These are phyloP conservation scores for Suhomyces faveliae DNA, from an alignment of 805 yeast genomes.

Conservation along the genomic window DNA sequence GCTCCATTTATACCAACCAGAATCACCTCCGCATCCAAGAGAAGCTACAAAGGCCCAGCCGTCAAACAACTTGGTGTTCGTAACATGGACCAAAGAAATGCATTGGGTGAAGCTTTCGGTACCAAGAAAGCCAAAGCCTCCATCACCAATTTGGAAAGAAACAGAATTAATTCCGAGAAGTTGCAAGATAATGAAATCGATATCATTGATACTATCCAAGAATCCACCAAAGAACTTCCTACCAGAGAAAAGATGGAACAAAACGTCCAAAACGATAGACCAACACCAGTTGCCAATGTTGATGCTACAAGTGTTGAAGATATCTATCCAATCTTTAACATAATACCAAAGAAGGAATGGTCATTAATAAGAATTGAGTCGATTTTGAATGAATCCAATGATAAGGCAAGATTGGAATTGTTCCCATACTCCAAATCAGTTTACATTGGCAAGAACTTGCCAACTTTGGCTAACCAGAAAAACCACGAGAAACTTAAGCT, in stretches of 20 bases:
- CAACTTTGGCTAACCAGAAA: conserved; percentile 34
- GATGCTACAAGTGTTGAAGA: conserved; percentile 84
- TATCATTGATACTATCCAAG: conserved; percentile 76
- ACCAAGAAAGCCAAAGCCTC: conserved; percentile 95
- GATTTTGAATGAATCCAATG: conserved; percentile 51
- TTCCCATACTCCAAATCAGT: conserved; percentile 64
- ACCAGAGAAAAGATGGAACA: conserved; percentile 60
- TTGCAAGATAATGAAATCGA: conserved; percentile 73
- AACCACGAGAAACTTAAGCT: conserved; percentile 62
- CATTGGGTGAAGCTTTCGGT: conserved; percentile 94
- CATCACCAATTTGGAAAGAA: conserved; percentile 73
- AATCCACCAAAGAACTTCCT: conserved; percentile 72
- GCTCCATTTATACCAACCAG: conserved; percentile 61
- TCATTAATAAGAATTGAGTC: conserved; percentile 60
- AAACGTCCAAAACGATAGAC: conserved; percentile 64
- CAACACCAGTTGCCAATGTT: conserved; percentile 73
- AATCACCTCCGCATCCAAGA: conserved; percentile 61
- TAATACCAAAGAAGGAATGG: conserved; percentile 70
- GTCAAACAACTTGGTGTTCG: conserved; percentile 55
- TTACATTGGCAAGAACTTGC: conserved; percentile 51
- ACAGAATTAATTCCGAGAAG: conserved; percentile 81
- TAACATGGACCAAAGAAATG: conserved; percentile 65
- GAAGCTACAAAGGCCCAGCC: conserved; percentile 58
- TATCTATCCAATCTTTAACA: conserved; percentile 68
- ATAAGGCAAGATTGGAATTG: conserved; percentile 49